Conservation (phyloP, 2,329 filamentous ascomycete genomes). For the Trichoderma cornu-damae region DNA sequence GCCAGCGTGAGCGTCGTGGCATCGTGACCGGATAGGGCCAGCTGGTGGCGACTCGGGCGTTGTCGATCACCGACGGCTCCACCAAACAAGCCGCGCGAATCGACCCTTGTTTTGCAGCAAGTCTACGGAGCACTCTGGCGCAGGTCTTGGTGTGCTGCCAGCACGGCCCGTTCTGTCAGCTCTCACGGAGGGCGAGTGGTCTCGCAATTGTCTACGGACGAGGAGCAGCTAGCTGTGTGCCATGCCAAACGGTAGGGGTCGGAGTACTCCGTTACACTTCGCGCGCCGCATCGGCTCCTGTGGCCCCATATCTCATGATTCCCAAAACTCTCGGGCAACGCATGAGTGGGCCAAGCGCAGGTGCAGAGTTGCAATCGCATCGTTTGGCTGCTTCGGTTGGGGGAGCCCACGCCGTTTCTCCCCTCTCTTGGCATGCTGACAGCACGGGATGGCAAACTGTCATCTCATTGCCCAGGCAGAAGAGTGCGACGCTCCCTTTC, state of each 20-base stretch:
- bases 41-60: constrained; percentile 10
- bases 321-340: neutral
- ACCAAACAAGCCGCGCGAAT: constrained; percentile 16
- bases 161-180: neutral
- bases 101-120: constrained; percentile 4
- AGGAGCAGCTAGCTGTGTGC: neutral
- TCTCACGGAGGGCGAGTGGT: neutral
- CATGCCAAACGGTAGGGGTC: neutral
- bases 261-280: neutral
- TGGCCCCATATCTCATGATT: neutral
- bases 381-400: neutral
- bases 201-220: neutral
- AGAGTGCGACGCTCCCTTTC: neutral
- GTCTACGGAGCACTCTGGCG: neutral
- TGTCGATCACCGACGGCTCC: constrained; percentile 17
- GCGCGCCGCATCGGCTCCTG: neutral
- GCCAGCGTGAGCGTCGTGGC: neutral
- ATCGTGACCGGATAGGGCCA: constrained; percentile 17
- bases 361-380: neutral
- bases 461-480: neutral
- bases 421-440: constrained; percentile 1
- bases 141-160: constrained; percentile 4
- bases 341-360: neutral
- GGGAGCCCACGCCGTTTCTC: neutral
- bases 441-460: constrained; percentile 3